phyloP scores from a whole-genome alignment of 768 basidiomycete species.

The Ramaria sp. region DNA sequence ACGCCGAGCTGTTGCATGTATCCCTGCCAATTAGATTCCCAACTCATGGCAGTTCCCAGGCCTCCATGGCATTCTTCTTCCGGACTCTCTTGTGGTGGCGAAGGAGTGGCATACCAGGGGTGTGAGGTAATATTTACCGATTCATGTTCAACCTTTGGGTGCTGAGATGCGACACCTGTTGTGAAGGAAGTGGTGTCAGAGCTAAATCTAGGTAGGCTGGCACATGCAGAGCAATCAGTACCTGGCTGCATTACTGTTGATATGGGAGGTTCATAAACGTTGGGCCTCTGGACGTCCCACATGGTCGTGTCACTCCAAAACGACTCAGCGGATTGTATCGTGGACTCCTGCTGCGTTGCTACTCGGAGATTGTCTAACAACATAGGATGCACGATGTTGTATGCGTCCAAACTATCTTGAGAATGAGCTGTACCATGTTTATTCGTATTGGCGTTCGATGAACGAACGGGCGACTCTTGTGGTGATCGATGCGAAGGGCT shows the following conservation, averaged over 20 bases:
- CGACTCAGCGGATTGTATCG: not conserved
- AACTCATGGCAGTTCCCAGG: slow-evolving; percentile 5
- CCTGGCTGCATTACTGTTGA: not conserved
- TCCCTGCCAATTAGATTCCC: slow-evolving; percentile 9
- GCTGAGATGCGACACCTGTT: not conserved
- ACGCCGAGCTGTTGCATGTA: slow-evolving; percentile 5
- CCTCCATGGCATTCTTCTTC: slow-evolving; percentile 5
- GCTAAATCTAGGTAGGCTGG: too few relatives aligned
- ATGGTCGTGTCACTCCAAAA: not conserved
- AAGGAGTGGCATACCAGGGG: not conserved
- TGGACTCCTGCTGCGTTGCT: not conserved
- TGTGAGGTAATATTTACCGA: not conserved
- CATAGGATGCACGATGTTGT: not conserved
- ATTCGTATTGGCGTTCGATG: not conserved
- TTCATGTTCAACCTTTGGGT: not conserved
- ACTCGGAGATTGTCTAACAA: slow-evolving; percentile 1
- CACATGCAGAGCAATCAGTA: not conserved
- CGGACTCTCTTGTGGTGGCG: not conserved
- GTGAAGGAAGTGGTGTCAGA: not conserved
- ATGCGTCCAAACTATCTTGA: not conserved
- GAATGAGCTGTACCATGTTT: not conserved
- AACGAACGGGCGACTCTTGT: not conserved
- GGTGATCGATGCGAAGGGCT: not conserved
- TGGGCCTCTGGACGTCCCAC: not conserved
- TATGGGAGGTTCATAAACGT: not conserved